Base-by-base conservation (phyloP, 1,139 yeast species). In the Lodderomyces orthopsilosis region DNA sequence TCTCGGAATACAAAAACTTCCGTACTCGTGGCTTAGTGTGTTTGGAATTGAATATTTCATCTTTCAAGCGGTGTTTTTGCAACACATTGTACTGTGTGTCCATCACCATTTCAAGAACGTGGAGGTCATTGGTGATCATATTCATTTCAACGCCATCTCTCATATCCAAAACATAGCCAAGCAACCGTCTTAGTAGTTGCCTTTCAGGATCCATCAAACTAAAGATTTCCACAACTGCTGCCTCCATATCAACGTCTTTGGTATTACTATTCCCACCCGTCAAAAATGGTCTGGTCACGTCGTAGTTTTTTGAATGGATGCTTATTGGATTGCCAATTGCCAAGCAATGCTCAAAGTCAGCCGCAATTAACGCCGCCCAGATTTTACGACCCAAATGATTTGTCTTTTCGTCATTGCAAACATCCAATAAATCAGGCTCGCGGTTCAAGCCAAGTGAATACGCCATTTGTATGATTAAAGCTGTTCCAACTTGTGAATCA, bases 341-440 rank as follows among this genome's bases (percentile, higher is more conserved):
- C 41, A 63, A 56, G 42, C 74, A 59, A 45, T 66, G 68, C 34
- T 54, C 51, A 4, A 59, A 46, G 51, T 73, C 77, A 37, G 62
- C 50, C 24, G 58, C 48, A 14, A 68, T 58, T 33, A 77, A 54
- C 32, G 63, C 63, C 50, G 68, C 66, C 82, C 83, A 79, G 2
- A 77, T 63, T 46, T 75, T 77, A 49, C 83, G 62, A 56, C 72
- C 68, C 18, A 68, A 53, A 48, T 66, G 66, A 40, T 70, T 63
- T n/a, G 58, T 45, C 39, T 56, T 54, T 41, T 59, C 57, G 46
- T 62, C 62, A 46, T 51, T 37, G 46, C 50, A 41, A 46, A 52
- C 61, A 18, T 45, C 47, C 42, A 59, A 54, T 38, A 53, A 56
- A 34, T 61, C 64, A 1, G 73, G 72, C 28, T 72, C 75, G 34